A percentile compares a stretch with the other conserved stretches of the same genome.
Evolutionary conservation across 805 yeast species (phyloP).

Genomic region (Debaryomyces tyrocola): DNA sequence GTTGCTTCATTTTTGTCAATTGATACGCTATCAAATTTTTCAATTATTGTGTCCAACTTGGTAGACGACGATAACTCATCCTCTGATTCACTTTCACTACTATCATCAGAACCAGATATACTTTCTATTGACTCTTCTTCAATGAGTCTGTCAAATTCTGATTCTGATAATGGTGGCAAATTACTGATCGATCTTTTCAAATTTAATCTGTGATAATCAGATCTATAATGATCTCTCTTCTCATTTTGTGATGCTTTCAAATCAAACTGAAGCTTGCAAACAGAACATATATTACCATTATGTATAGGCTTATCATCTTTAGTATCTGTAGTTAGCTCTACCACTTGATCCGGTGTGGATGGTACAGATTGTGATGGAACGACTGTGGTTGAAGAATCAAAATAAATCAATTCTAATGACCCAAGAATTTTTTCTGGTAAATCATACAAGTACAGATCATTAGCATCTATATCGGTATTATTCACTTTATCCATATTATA

Average conservation of each 20-base stretch:
- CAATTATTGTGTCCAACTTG: slow-evolving; percentile 21
- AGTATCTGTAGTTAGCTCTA: neutral
- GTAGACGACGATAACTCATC: slow-evolving; percentile 9
- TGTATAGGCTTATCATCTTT: neutral
- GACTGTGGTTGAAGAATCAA: slow-evolving; percentile 50
- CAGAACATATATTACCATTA: slow-evolving; percentile 12
- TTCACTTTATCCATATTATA: neutral
- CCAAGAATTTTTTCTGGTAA: slow-evolving; percentile 39
- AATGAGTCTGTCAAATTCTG: slow-evolving; percentile 56
- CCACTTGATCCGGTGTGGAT: neutral
- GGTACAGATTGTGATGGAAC: slow-evolving; percentile 14
- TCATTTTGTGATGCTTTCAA: slow-evolving; percentile 5
- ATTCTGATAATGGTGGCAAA: slow-evolving; percentile 49
- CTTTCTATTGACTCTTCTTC: slow-evolving; percentile 53
- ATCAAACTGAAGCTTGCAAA: slow-evolving; percentile 14
- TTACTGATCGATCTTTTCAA: slow-evolving; percentile 51
- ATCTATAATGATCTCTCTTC: slow-evolving; percentile 49
- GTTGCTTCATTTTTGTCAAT: slow-evolving; percentile 17
- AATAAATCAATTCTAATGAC: slow-evolving; percentile 53
- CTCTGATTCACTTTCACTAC: slow-evolving; percentile 26
- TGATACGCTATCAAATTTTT: slow-evolving; percentile 9
- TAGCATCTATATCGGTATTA: neutral
- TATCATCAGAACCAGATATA: slow-evolving; percentile 54
- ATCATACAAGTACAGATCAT: slow-evolving; percentile 51
- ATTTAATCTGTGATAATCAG: slow-evolving; percentile 61